Evolutionary conservation across 345 rosid genomes (phyloP).

Genomic region (Eucalyptus camaldulensis): DNA sequence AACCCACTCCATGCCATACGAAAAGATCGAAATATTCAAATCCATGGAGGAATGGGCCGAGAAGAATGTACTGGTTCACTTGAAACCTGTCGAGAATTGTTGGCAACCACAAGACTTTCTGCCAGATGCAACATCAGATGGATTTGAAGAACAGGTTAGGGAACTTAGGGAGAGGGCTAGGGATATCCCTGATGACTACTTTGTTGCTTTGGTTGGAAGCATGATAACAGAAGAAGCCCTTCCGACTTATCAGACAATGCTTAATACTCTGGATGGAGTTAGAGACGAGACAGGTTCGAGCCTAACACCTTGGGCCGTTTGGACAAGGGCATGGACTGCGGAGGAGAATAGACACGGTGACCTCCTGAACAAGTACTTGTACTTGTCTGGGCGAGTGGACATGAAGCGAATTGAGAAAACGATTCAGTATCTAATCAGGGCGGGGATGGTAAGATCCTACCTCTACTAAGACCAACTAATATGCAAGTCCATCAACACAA

Average conservation of each 20-base stretch:
- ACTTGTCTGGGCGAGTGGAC: constrained; percentile 46
- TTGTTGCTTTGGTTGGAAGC: constrained; percentile 66
- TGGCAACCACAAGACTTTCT: constrained; percentile 97
- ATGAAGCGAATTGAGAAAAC: constrained; percentile 61
- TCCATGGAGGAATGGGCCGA: constrained; percentile 83
- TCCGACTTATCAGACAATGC: constrained; percentile 66
- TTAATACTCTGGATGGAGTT: constrained; percentile 59
- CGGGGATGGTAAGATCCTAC: constrained; percentile 45
- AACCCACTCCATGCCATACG: constrained; percentile 76
- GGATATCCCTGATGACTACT: constrained; percentile 83
- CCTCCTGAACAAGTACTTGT: constrained; percentile 52
- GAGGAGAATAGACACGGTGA: constrained; percentile 66
- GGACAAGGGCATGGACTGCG: constrained; percentile 64
- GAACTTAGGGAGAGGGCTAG: constrained; percentile 73
- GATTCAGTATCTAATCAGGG: constrained; percentile 51
- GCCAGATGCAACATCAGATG: constrained; percentile 69
- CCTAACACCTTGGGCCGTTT: constrained; percentile 54
- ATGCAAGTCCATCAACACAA: not conserved
- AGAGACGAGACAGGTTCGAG: constrained; percentile 77
- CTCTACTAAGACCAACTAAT: not conserved
- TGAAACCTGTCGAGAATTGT: constrained; percentile 75
- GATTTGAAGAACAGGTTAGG: constrained; percentile 68
- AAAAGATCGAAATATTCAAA: constrained; percentile 82
- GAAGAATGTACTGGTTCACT: constrained; percentile 41
- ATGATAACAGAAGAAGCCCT: constrained; percentile 84